These are phyloP conservation scores for Lactarius evosmus DNA, from an alignment of 768 basidiomycete species.

Conservation along the genomic window DNA sequence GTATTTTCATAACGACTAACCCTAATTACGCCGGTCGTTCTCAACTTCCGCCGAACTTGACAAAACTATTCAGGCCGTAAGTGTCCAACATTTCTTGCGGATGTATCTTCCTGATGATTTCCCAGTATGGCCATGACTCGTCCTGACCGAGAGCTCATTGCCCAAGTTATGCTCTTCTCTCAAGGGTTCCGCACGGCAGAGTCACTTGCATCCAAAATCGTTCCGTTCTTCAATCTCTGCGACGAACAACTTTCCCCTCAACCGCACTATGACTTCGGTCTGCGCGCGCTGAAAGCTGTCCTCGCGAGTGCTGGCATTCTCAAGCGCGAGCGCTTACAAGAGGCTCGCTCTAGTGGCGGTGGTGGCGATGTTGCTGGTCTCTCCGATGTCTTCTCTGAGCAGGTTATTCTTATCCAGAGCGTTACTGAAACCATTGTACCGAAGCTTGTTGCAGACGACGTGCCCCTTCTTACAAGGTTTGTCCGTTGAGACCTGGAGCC, in stretches of 20 bases:
- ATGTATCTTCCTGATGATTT: not conserved
- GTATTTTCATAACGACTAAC: slow-evolving; percentile 99
- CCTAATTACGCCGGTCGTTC: slow-evolving; percentile 99
- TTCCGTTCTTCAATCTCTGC: slow-evolving; percentile 99
- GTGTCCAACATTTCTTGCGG: slow-evolving; percentile 33
- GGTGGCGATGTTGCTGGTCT: slow-evolving; percentile 48
- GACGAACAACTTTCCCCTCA: slow-evolving; percentile 96
- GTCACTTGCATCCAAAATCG: slow-evolving; percentile 95
- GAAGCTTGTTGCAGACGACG: slow-evolving; percentile 96
- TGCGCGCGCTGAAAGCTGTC: slow-evolving; percentile 95
- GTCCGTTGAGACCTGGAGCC: slow-evolving; percentile 4
- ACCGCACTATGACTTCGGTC: slow-evolving; percentile 98
- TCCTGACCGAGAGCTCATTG: slow-evolving; percentile 96
- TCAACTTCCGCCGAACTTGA: slow-evolving; percentile 79
- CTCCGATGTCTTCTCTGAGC: slow-evolving; percentile 78
- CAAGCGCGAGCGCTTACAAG: slow-evolving; percentile 82
- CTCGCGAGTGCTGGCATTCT: slow-evolving; percentile 95
- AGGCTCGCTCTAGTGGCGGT: slow-evolving; percentile 37
- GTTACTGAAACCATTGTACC: slow-evolving; percentile 98
- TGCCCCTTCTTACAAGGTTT: slow-evolving; percentile 87
- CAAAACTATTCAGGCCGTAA: slow-evolving; percentile 90
- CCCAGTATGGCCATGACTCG: slow-evolving; percentile 97
- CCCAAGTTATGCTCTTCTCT: slow-evolving; percentile 99
- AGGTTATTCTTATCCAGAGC: slow-evolving; percentile 97
- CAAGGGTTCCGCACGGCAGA: slow-evolving; percentile 99